Base-by-base conservation (phyloP, 2,329 filamentous ascomycete species). In the Teratosphaeria viscida region DNA sequence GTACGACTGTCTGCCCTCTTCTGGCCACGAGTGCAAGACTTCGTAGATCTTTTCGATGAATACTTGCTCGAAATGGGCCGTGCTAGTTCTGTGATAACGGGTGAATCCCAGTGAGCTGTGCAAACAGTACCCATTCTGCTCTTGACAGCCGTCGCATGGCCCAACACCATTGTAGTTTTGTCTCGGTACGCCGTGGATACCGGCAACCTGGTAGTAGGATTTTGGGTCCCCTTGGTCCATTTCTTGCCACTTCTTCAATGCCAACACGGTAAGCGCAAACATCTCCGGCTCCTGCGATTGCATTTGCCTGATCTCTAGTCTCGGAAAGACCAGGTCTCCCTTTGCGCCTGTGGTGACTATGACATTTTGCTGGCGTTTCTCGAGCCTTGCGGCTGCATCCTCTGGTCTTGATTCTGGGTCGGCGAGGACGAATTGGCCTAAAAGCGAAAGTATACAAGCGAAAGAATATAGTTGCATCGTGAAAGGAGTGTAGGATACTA, bases 21-120 rank as follows among this genome's bases (percentile, higher is more conserved):
- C 3, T 12, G 37, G 37, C 43, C 43, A 49, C n/a, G n/a, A 16
- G 7, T 49, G 23, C 43, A 49, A 19, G 32, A 72, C 61, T 3
- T 67, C 60, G 47, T 65, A 61, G 49, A 67, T 70, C 23, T 68
- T 54, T 27, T 62, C 62, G 57, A 71, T 57, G 60, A 72, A 68
- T 52, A 67, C 59, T 61, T 72, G 70, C 63, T 72, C 71, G 59
- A 68, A 72, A 10, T 71, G 64, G 23, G 69, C 70, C 60, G 69
- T 65, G 61, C 70, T 72, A 54, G 64, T 59, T 52, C 71, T 69
- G 60, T 72, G 71, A 69, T 69, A 72, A 2, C 64, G 57, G 23
- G 70, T 70, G 54, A 72, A 72, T 26, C 70, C 67, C n/a, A 70
- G 59, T 3, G 68, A 70, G 49, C 67, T 63, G 66, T 72, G 71